Conservation (phyloP, 768 basidiomycete genomes). For the Gymnopilus junonius region DNA sequence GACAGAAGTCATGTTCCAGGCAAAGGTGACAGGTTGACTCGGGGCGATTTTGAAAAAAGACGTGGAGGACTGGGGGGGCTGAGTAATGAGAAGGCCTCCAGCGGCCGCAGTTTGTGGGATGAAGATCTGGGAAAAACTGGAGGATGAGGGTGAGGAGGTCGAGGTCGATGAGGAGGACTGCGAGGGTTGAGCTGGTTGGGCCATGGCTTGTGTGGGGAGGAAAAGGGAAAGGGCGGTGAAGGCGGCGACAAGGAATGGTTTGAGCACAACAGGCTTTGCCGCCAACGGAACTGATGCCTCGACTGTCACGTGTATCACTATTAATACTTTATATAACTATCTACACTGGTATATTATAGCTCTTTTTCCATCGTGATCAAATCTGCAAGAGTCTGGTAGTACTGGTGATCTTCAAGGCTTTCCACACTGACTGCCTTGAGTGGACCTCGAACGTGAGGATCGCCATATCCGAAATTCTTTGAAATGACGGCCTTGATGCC, state of each 20-base stretch:
- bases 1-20: constrained; percentile 86
- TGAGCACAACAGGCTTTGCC: background rate
- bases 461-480: constrained; percentile 68
- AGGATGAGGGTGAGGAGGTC: background rate
- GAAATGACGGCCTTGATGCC: constrained; percentile 69
- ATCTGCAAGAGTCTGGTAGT: constrained; percentile 46
- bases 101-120: constrained; percentile 44
- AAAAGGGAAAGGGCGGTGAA: background rate
- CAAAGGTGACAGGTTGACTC: constrained; percentile 79
- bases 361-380: constrained; percentile 46
- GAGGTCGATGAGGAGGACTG: background rate
- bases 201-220: background rate
- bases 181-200: constrained; percentile 1
- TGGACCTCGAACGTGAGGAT: constrained; percentile 50
- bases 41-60: constrained; percentile 90
- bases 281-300: background rate
- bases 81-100: constrained; percentile 73
- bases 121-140: constrained; percentile 16
- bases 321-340: background rate
- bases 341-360: background rate
- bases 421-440: constrained; percentile 45
- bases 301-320: background rate
- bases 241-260: background rate
- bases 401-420: constrained; percentile 39
- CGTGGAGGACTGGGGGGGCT: constrained; percentile 80